Base-by-base conservation (phyloP, 164 flowering plant genomes). In the Aristolochia contorta region DNA sequence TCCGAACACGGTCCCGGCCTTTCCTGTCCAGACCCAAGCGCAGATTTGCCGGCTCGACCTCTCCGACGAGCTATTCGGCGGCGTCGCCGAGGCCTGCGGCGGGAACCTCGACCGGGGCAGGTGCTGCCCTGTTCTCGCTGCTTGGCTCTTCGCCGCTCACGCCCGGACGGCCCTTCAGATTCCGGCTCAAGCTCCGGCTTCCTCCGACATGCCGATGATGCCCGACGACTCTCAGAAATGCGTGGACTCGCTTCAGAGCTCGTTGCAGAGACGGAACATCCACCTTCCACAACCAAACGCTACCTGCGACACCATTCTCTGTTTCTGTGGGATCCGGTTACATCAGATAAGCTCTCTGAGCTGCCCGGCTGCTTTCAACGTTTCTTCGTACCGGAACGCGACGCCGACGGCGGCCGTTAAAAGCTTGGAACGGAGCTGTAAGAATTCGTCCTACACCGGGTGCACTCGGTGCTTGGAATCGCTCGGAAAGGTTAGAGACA, bases 161-260 rank as follows among this genome's bases (percentile, higher is more conserved):
- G 92, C 99, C 0, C 64, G 85, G 37, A 74, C 85, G 18, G 99
- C 99, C 9, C 87, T 94, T 12, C 73, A 82, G 66, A 60, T 86
- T 2, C 33, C 76, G 21, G 60, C 86, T 2, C 68, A 81, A 13
- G 67, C 86, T 4, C 77, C 91, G 15, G 62, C 74, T 10, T 69
- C 79, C 0, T 70, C 80, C 5, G 89, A 83, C 33, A 69, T 73
- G 6, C 97, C 99, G 2, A 82, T 86, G 86, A 84, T 84, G 88
- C 99, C 99, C 1, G 99, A 94, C 62, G 99, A 94, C 75, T 90
- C 96, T 23, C 95, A 91, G 82, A 86, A 80, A 63, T 94, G 99
- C 61, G 99, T 94, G 1, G 78, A 82, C 75, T 79, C 97, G 56
- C 78, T 93, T 8, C 93, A 90, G 72, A 75, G 30, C 65, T 85